Percentiles rank a stretch among this genome's conserved stretches.
Evolutionary conservation across 2,329 filamentous ascomycete genomes (phyloP).

Genomic region (Neonectria sp.): DNA sequence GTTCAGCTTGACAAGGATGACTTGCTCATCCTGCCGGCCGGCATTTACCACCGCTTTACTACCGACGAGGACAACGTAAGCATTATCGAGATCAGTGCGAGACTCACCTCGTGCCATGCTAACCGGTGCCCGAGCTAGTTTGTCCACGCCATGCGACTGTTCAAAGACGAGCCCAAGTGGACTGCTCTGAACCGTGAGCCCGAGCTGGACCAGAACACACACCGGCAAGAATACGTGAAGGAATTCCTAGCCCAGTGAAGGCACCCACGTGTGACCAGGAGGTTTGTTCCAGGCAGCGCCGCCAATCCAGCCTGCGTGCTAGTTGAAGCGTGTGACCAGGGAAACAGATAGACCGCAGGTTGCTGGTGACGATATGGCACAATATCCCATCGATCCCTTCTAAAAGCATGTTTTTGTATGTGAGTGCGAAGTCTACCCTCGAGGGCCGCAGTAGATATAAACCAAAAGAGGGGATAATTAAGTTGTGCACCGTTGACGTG

Average conservation of each 20-base stretch:
- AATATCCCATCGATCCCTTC: not conserved
- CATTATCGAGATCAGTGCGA: not conserved
- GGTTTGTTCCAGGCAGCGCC: not conserved
- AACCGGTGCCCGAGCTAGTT: conserved; percentile 71
- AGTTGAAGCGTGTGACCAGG: not conserved
- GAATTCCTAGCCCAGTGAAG: conserved; percentile 57
- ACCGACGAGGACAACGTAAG: conserved; percentile 92
- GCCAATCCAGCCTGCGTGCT: not conserved
- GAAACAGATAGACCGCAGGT: not conserved
- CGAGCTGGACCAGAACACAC: conserved; percentile 84
- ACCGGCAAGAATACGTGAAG: conserved; percentile 82
- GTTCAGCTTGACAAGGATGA: conserved; percentile 89
- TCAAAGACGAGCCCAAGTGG: conserved; percentile 99
- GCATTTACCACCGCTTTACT: conserved; percentile 98
- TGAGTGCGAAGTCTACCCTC: not conserved
- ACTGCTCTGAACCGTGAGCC: conserved; percentile 87
- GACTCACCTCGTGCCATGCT: not conserved
- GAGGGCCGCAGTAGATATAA: not conserved
- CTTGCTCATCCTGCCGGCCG: conserved; percentile 92
- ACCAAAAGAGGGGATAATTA: conserved; percentile 12
- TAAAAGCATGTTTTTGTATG: not conserved
- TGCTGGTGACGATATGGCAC: not conserved
- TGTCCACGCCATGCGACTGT: conserved; percentile 94
- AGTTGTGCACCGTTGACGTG: conserved; percentile 16
- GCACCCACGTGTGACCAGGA: conserved; percentile 39